Evolutionary conservation across 257 asterid species (phyloP).

Genomic region (Nicotiana attenuata): DNA sequence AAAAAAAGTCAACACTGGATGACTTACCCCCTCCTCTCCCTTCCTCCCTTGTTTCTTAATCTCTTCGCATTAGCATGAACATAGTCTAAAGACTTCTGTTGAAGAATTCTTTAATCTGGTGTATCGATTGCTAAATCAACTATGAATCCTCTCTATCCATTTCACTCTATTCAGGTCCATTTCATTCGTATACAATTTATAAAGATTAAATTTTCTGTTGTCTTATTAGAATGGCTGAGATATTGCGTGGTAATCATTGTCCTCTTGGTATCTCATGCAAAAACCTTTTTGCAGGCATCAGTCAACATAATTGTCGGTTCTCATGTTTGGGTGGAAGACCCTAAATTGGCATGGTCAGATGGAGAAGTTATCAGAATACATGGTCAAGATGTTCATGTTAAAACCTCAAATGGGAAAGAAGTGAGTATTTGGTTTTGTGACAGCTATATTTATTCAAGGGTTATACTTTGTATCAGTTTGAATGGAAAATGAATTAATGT

Average conservation of each 20-base stretch:
- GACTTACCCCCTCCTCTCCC: neutral
- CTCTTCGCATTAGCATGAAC: neutral
- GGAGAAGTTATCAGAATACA: constrained; percentile 76
- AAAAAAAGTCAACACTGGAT: neutral
- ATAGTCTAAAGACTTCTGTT: neutral
- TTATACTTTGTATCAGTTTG: neutral
- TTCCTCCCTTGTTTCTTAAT: neutral
- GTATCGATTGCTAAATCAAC: neutral
- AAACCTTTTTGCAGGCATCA: constrained; percentile 62
- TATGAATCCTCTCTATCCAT: neutral
- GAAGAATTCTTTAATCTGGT: constrained; percentile 1
- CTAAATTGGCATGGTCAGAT: constrained; percentile 87
- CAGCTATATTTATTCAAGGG: neutral
- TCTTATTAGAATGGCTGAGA: constrained; percentile 1
- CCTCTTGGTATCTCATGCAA: constrained; percentile 16
- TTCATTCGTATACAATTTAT: neutral
- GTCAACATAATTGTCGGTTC: constrained; percentile 88
- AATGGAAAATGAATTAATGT: neutral
- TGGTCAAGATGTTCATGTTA: constrained; percentile 86
- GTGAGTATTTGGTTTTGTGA: constrained; percentile 36
- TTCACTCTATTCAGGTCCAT: neutral
- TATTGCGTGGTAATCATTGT: neutral
- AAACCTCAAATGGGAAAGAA: constrained; percentile 67
- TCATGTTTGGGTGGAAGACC: constrained; percentile 98
- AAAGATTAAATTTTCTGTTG: neutral